Conservation (phyloP, 192 early-diverging fungal genomes). For the Phycomyces nitens region DNA sequence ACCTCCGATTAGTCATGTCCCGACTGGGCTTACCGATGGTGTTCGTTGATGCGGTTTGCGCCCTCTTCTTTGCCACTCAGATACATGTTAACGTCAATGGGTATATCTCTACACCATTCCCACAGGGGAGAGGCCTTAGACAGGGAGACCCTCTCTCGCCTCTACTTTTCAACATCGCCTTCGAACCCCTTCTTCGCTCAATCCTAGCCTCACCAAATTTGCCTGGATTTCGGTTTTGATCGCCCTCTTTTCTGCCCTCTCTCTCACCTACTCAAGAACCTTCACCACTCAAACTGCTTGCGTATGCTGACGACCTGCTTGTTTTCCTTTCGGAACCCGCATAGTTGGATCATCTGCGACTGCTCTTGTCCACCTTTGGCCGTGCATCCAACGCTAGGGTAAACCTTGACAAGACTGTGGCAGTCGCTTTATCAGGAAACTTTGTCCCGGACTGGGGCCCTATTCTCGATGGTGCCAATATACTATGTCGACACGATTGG, state of each 20-base stretch:
- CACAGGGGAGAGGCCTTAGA: neutral
- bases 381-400: neutral
- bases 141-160: neutral
- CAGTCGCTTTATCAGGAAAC: neutral
- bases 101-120: neutral
- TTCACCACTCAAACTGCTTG: neutral
- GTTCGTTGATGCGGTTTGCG: neutral
- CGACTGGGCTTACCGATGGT: neutral
- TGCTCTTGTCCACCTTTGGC: too few relatives aligned
- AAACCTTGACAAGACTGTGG: neutral
- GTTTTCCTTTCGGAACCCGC: neutral
- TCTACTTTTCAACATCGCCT: neutral
- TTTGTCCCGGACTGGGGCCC: neutral
- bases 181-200: neutral
- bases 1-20: neutral
- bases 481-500: neutral
- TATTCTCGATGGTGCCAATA: neutral
- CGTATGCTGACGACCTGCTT: neutral
- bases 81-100: neutral
- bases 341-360: neutral
- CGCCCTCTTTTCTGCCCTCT: too few relatives aligned
- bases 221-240: neutral
- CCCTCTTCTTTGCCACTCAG: neutral
- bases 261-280: neutral
- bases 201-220: neutral